Percentiles rank a stretch among this genome's conserved stretches.
Conservation (phyloP, 306 rosid genomes). For the Malus sieversii region DNA sequence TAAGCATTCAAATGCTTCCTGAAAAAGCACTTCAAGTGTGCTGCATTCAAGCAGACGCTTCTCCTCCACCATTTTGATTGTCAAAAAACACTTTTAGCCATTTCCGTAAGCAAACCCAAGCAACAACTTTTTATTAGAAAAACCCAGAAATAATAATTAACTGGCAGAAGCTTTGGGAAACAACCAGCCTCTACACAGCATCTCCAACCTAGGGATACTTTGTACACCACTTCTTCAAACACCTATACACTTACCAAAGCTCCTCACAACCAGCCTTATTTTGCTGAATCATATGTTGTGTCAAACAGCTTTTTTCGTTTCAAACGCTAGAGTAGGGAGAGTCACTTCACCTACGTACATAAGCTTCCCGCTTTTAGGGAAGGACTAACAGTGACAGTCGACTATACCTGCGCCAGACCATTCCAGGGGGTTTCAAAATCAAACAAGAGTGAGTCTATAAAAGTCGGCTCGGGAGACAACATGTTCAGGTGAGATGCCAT, state of each 20-base stretch:
- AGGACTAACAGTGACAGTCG: slow-evolving; percentile 2
- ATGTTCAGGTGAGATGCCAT: slow-evolving; percentile 26
- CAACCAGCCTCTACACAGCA: slow-evolving; percentile 17
- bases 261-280: background rate
- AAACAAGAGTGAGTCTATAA: slow-evolving; percentile 25
- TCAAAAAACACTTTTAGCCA: background rate
- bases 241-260: slow-evolving; percentile 12
- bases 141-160: background rate
- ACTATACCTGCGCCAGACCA: slow-evolving; percentile 22
- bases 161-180: background rate
- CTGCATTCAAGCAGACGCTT: too few relatives aligned
- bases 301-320: slow-evolving; percentile 7
- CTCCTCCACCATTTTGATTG: background rate
- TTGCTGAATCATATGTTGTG: background rate
- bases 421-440: slow-evolving; percentile 43
- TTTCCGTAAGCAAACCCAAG: background rate
- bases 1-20: background rate
- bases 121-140: too few relatives aligned
- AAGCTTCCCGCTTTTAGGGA: slow-evolving; percentile 12
- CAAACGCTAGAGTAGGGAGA: background rate
- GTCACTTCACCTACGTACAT: background rate
- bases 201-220: slow-evolving; percentile 12
- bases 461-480: slow-evolving; percentile 34
- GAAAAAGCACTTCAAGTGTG: too few relatives aligned
- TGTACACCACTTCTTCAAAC: slow-evolving; percentile 11